Percentiles rank a stretch among this genome's conserved stretches.
These are phyloP conservation scores for Triglochin maritima DNA, from an alignment of 106 monocot genomes.

Conservation along the genomic window DNA sequence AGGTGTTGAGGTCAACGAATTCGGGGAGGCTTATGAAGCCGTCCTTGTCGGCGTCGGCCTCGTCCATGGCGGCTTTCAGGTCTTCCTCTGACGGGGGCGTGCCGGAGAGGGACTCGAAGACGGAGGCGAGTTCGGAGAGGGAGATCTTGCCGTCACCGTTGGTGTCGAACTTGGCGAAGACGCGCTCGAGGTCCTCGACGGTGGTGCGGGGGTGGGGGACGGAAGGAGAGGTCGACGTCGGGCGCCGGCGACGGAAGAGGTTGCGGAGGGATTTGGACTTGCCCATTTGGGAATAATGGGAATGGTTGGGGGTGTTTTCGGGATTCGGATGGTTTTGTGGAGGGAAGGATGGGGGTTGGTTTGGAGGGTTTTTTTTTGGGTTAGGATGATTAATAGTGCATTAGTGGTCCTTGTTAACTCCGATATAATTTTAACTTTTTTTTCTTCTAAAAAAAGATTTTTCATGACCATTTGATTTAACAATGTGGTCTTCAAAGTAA, in stretches of 20 bases:
- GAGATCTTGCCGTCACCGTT: conserved; percentile 60
- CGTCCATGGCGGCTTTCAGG: conserved; percentile 32
- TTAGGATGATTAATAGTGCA: too few relatives aligned
- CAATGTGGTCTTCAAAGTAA: too few relatives aligned
- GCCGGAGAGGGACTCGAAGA: conserved; percentile 20
- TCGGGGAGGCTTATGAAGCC: conserved; percentile 45
- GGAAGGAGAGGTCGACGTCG: background rate
- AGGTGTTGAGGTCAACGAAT: conserved; percentile 25
- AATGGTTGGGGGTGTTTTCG: too few relatives aligned
- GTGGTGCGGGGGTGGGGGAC: background rate
- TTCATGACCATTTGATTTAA: too few relatives aligned
- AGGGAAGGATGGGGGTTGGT: too few relatives aligned
- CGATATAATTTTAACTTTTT: too few relatives aligned
- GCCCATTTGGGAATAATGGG: background rate
- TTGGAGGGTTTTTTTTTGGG: too few relatives aligned
- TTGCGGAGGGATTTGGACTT: conserved; percentile 1
- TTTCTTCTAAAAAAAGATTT: too few relatives aligned
- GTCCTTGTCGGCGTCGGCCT: conserved; percentile 44
- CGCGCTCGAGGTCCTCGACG: conserved; percentile 3
- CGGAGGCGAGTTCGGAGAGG: conserved; percentile 25
- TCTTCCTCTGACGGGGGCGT: conserved; percentile 15
- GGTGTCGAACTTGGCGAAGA: conserved; percentile 24
- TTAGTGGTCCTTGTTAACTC: too few relatives aligned
- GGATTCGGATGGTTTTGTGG: too few relatives aligned
- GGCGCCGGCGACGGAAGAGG: background rate